These are phyloP conservation scores for Rhodotorula toruloides DNA, from an alignment of 768 basidiomycete species.

Conservation along the genomic window DNA sequence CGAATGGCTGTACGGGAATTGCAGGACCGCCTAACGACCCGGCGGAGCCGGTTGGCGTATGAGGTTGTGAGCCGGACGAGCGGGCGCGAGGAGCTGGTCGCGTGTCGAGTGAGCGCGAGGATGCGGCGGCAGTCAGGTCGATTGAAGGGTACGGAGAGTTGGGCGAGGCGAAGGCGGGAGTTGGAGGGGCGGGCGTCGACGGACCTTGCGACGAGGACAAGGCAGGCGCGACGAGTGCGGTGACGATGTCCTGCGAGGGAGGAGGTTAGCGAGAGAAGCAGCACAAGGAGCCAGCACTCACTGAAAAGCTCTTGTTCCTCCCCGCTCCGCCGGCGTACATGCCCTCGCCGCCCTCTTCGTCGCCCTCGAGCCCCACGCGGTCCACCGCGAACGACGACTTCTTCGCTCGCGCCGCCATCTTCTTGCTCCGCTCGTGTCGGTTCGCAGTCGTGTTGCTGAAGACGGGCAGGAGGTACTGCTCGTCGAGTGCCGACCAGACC, in stretches of 20 bases:
- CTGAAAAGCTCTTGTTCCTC: not conserved
- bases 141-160: slow-evolving; percentile 11
- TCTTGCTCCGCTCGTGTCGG: not conserved
- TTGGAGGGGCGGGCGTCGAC: not conserved
- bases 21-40: too few species aligned
- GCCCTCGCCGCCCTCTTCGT: not conserved
- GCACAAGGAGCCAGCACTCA: not conserved
- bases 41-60: too few species aligned
- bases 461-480: slow-evolving; percentile 73
- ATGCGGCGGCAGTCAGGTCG: slow-evolving; percentile 8
- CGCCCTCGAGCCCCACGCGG: not conserved
- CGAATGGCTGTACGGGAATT: too few species aligned
- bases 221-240: slow-evolving; percentile 19
- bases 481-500: slow-evolving; percentile 94
- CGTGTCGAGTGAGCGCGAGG: not conserved
- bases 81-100: not conserved
- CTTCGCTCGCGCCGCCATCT: too few species aligned
- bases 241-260: slow-evolving; percentile 24
- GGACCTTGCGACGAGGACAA: not conserved
- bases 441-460: slow-evolving; percentile 18
- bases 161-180: slow-evolving; percentile 6
- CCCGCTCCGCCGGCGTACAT: not conserved
- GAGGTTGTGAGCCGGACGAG: too few species aligned
- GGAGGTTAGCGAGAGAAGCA: not conserved
- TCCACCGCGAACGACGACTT: too few species aligned